Percentiles rank a stretch among this genome's conserved stretches.
Evolutionary conservation across 148 eudicot genomes (phyloP).

Genomic region (Amaranthus palmeri): DNA sequence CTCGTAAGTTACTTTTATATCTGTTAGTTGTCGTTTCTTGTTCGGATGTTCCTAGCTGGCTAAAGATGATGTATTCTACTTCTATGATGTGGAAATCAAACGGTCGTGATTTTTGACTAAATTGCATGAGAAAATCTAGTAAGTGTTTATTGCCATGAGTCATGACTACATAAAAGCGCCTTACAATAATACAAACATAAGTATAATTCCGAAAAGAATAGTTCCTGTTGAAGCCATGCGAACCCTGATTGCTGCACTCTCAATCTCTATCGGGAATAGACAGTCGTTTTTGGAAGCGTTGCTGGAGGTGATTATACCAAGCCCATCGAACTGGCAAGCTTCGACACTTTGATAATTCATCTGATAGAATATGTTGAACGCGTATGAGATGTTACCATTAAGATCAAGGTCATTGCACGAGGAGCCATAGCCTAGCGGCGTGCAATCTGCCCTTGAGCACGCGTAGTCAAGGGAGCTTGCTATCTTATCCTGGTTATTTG

Average conservation of each 20-base stretch:
- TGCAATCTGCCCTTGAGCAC: conserved; percentile 53
- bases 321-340: conserved; percentile 56
- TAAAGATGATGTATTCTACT: background rate
- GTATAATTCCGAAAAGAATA: conserved; percentile 12
- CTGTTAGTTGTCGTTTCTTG: background rate
- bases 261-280: conserved; percentile 48
- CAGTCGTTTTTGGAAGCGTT: conserved; percentile 38
- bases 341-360: conserved; percentile 49
- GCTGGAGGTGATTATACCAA: conserved; percentile 31
- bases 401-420: conserved; percentile 32
- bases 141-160: conserved; percentile 11
- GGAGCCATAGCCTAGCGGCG: conserved; percentile 32
- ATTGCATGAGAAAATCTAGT: conserved; percentile 1
- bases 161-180: conserved; percentile 1
- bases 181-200: conserved; percentile 26
- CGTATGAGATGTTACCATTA: conserved; percentile 39
- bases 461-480: conserved; percentile 30
- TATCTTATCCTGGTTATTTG: conserved; percentile 12
- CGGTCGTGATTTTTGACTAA: background rate
- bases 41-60: background rate
- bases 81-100: background rate
- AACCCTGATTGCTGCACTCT: conserved; percentile 30
- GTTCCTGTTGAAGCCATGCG: background rate
- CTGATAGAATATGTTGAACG: conserved; percentile 64
- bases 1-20: no score